phyloP scores from a whole-genome alignment of 2,329 filamentous ascomycete species.

The Sporothrix dimorphospora region DNA sequence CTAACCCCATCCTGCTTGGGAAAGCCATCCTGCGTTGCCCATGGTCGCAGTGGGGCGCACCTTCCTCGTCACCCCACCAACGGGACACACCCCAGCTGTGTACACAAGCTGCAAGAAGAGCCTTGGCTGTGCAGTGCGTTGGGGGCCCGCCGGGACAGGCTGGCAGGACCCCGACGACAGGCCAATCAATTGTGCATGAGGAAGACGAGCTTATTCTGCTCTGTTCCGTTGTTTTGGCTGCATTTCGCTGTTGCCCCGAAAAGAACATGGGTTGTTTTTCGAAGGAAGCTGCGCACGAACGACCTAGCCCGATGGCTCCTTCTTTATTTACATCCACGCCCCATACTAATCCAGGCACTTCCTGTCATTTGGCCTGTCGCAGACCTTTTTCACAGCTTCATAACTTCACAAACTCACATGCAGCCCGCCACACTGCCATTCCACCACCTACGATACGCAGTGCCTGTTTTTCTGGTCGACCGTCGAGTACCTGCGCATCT shows the following conservation, averaged over 20 bases:
- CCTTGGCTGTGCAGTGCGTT: not conserved
- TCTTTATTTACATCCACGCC: slow-evolving; percentile 18
- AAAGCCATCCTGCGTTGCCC: slow-evolving; percentile 6
- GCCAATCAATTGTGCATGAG: slow-evolving; percentile 28
- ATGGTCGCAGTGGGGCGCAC: slow-evolving; percentile 23
- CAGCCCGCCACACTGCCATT: slow-evolving; percentile 9
- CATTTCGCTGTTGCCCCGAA: slow-evolving; percentile 3
- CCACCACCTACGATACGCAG: not conserved
- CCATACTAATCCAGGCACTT: slow-evolving; percentile 16
- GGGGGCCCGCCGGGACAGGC: slow-evolving; percentile 11
- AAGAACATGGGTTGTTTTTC: not conserved
- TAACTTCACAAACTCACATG: not conserved
- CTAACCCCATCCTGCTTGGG: not conserved
- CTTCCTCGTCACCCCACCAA: slow-evolving; percentile 29
- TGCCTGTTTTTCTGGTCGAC: not conserved
- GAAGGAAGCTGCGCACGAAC: not conserved
- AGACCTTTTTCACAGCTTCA: slow-evolving; percentile 6
- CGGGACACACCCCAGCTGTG: slow-evolving; percentile 13
- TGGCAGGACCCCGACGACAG: slow-evolving; percentile 17
- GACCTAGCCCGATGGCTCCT: slow-evolving; percentile 16
- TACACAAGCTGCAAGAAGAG: slow-evolving; percentile 13
- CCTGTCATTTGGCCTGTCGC: not conserved
- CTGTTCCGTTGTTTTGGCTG: not conserved
- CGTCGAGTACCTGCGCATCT: not conserved
- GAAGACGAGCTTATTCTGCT: slow-evolving; percentile 2